Conservation (phyloP, 2,329 filamentous ascomycete species). For the Pseudocercospora vitis region DNA sequence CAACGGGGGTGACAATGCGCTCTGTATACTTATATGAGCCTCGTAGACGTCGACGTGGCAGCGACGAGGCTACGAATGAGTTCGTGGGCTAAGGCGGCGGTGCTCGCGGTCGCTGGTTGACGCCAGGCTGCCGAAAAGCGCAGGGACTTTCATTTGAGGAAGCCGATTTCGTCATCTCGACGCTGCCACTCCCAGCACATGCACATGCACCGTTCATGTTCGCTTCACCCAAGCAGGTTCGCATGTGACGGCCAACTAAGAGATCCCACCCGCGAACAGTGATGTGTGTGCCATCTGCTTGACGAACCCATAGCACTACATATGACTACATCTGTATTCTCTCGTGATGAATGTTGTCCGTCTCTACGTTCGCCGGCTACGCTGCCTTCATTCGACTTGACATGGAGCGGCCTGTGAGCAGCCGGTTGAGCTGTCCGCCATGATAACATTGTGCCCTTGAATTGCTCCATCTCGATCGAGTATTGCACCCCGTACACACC, state of each 20-base stretch:
- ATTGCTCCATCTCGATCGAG: too few relatives aligned
- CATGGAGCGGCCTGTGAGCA: neutral
- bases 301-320: neutral
- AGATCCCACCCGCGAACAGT: neutral
- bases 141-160: slow-evolving; percentile 5
- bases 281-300: neutral
- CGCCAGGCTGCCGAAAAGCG: neutral
- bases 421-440: neutral
- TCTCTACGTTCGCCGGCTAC: too few relatives aligned
- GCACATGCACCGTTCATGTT: neutral
- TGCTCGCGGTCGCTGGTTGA: neutral
- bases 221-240: neutral
- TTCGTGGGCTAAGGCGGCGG: neutral
- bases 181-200: neutral
- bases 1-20: neutral
- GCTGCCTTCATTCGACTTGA: too few relatives aligned
- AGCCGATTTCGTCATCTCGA: neutral
- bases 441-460: too few relatives aligned
- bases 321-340: too few relatives aligned
- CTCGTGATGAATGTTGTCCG: neutral
- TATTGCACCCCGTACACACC: too few relatives aligned
- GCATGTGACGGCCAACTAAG: neutral
- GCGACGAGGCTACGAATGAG: neutral
- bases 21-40: neutral
- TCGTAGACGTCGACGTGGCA: neutral